Percentiles rank a stretch among this genome's conserved stretches.
Evolutionary conservation across 1,284 basidiomycete genomes (phyloP).

Genomic region (Neotropicomus parvogracilis): DNA sequence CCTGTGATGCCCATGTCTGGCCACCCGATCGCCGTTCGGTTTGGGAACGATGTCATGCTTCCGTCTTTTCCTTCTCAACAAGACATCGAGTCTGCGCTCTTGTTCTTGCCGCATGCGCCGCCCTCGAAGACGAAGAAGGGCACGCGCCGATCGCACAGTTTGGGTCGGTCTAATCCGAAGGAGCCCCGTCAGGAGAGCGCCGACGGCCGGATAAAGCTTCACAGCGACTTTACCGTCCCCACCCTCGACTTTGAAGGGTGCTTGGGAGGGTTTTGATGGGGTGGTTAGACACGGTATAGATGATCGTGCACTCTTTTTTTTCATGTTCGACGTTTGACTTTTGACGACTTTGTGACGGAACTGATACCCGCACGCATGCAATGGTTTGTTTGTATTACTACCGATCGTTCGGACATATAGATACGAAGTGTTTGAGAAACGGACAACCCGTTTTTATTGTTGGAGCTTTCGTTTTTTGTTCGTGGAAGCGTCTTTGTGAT

Average conservation of each 20-base stretch:
- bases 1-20: conserved; percentile 14
- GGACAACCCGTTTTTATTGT: background rate
- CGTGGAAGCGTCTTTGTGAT: background rate
- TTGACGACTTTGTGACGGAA: conserved; percentile 20
- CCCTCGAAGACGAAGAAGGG: conserved; percentile 23
- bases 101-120: conserved; percentile 42
- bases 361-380: conserved; percentile 28
- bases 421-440: conserved; percentile 6
- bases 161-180: conserved; percentile 11
- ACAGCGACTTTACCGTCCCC: conserved; percentile 29
- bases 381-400: conserved; percentile 24
- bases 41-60: conserved; percentile 26
- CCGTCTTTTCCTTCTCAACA: conserved; percentile 30
- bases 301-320: conserved; percentile 5
- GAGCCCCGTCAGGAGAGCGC: conserved; percentile 18
- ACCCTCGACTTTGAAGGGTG: conserved; percentile 41
- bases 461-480: background rate
- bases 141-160: conserved; percentile 16
- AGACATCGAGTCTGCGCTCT: conserved; percentile 33
- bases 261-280: conserved; percentile 44
- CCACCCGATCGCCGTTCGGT: conserved; percentile 25
- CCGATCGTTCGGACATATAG: conserved; percentile 19
- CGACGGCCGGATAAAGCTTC: conserved; percentile 22
- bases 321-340: too few species aligned
- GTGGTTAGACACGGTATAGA: conserved; percentile 10